These are phyloP conservation scores for Crithidia bombi DNA, from an alignment of 208 protist species.

Conservation along the genomic window DNA sequence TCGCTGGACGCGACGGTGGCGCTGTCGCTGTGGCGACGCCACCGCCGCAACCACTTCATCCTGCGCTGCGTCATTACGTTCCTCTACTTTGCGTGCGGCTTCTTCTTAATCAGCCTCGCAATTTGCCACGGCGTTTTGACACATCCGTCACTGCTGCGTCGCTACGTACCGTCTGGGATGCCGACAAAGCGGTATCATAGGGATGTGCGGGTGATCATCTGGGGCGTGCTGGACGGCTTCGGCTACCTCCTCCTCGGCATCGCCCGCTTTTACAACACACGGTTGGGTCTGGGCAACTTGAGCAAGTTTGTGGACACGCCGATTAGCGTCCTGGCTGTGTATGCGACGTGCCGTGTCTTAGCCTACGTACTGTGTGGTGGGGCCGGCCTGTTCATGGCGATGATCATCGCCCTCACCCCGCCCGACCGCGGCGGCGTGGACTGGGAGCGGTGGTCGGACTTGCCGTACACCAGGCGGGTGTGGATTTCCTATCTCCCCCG, in stretches of 20 bases:
- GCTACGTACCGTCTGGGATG: constrained; percentile 21
- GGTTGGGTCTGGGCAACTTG: constrained; percentile 26
- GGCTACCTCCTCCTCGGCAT: constrained; percentile 29
- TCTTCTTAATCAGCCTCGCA: constrained; percentile 38
- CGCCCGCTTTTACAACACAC: constrained; percentile 16
- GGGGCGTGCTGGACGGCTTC: constrained; percentile 37
- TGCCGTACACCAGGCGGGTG: constrained; percentile 34
- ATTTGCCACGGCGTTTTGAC: constrained; percentile 37
- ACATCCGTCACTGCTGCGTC: constrained; percentile 7
- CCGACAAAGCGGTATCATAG: constrained; percentile 10
- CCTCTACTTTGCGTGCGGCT: constrained; percentile 16
- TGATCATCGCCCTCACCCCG: constrained; percentile 37
- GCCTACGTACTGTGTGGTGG: constrained; percentile 19
- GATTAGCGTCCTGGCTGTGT: constrained; percentile 9
- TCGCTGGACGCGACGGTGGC: constrained; percentile 28
- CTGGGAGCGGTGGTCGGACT: constrained; percentile 34
- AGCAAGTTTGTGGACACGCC: constrained; percentile 24
- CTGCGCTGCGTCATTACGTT: constrained; percentile 16
- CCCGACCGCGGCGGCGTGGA: constrained; percentile 36
- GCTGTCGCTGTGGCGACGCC: constrained; percentile 13
- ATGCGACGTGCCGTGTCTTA: background rate
- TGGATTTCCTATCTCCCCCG: constrained; percentile 48
- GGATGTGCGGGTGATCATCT: constrained; percentile 38
- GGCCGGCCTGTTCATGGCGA: constrained; percentile 40
- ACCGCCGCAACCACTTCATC: constrained; percentile 21